Base-by-base conservation (phyloP, 352 stramenopile species). In the Phytopythium montanum region DNA sequence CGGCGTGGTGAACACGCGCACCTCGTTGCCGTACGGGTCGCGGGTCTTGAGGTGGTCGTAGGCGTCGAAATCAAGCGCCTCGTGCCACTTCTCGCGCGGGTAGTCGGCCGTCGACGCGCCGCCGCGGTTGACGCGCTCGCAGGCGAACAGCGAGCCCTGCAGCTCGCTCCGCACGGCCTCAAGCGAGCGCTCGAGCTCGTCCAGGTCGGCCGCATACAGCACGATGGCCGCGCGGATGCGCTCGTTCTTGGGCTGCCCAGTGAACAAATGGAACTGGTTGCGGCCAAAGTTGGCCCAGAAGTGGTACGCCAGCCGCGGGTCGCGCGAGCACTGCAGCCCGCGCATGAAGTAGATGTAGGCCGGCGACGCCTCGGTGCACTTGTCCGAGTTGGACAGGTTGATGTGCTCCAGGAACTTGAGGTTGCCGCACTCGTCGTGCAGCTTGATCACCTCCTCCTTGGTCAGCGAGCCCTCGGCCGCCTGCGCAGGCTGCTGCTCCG, bases 241-340 rank as follows among this genome's bases (percentile, higher is more conserved):
- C 61, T 90, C 78, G 62, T 75, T 65, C 60, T 82, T 74, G 41
- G 70, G 57, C 62, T 90, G 77, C 31, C 75, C 53, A 28, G 80
- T 87, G 63, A 90, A 88, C 28, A 90, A 56, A 56, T 90, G 80
- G 61, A 90, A 90, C 66, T 90, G 80, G 64, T 86, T 81, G 60
- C 79, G 76, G 0, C 73, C 80, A 34, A 75, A 87, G 53, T 90
- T 90, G 57, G 76, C 79, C 72, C 79, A 87, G 56, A 88, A 85
- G 60, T 88, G 77, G 62, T 83, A 87, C n/a, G 69, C 60, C 23
- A 90, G 67, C 16, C 80, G 77, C 41, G 80, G 75, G 60, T 90
- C 80, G 14, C 77, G 77, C 57, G 80, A 72, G 72, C 80, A 90
- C 53, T 75, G 73, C 26, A 90, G 66, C 0, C 77, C 78, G 53